Base-by-base conservation (phyloP, 192 early-diverging fungal genomes). In the Jimgerdemannia flammicorona region DNA sequence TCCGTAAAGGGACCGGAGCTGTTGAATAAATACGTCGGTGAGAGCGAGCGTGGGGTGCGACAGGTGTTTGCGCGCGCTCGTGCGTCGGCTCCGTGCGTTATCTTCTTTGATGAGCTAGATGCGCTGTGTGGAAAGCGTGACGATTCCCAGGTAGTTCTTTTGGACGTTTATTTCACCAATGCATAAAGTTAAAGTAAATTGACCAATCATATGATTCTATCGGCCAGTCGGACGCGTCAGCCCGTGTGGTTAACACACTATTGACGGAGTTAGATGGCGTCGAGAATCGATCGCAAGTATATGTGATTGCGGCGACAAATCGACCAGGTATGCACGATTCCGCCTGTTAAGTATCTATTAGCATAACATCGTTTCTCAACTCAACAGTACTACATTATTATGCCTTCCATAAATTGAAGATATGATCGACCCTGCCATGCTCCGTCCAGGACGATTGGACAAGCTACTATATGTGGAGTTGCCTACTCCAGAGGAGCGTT, bases 101-200 rank as follows among this genome's bases (percentile, higher is more conserved):
- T 99, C 43, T 99, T 98, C 79, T 98, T 99, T 84, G 98, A 99
- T 76, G 96, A 99, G 81, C 84, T 99, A 20, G 98, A 99, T 77
- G 97, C 97, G 2, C 86, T 99, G 44, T 96, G 94, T 76, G 90
- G 96, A 66, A 87, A 94, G 70, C 95, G 95, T 70, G 93, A 95
- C 76, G 96, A 98, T 63, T 85, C 90, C 65, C 92, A 96, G 88
- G 92, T 94, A 84, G 72, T n/a, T 82, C 74, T 3, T 84, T 14
- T 72, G 19, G 3, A 19, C 41, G 74, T 76, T 70, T 54, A 18
- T 14, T 29, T 29, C 29, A 29, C 29, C 29, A 29, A 29, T 29
- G 29, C 29, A 29, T 29, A 1, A 29, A 29, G 29, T 29, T 29
- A 1, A 29, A 29, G 29, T 29, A 29, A 29, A 29, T 29, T 66